These are phyloP conservation scores for Pythium utonaiense DNA, from an alignment of 352 stramenopile genomes.

Conservation along the genomic window DNA sequence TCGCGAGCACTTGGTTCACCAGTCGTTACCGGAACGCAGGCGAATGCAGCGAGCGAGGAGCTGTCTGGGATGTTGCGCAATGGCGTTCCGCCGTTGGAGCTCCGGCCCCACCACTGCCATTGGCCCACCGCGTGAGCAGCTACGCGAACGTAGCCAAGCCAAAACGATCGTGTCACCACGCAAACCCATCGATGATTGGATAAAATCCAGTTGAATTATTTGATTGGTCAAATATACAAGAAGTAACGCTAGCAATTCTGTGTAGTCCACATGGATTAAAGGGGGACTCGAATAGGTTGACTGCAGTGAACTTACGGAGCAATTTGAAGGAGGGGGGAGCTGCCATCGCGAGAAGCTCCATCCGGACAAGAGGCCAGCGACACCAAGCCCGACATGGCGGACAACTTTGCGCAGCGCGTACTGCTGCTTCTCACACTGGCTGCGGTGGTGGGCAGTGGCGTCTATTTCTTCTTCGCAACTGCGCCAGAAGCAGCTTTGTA, in stretches of 20 bases:
- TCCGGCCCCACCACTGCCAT: background rate
- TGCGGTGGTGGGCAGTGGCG: constrained; percentile 28
- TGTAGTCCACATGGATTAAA: background rate
- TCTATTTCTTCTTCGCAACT: constrained; percentile 71
- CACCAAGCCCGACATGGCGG: constrained; percentile 9
- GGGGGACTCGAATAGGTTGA: background rate
- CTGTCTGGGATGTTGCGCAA: constrained; percentile 7
- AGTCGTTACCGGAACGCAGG: background rate
- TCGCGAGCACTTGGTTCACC: background rate
- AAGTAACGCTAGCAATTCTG: background rate
- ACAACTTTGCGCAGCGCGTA: constrained; percentile 30
- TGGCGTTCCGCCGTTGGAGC: constrained; percentile 16
- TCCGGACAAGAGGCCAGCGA: background rate
- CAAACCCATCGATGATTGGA: background rate
- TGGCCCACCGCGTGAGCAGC: background rate
- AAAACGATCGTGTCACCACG: background rate
- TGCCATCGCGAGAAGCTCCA: background rate
- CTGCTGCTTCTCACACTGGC: constrained; percentile 44
- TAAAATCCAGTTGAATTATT: background rate
- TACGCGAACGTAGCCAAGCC: background rate
- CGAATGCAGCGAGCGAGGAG: background rate
- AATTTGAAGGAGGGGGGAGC: background rate
- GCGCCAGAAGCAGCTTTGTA: constrained; percentile 68
- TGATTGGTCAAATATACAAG: constrained; percentile 3
- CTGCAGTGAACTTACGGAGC: constrained; percentile 4